Evolutionary conservation across 1,284 basidiomycete genomes (phyloP).

Genomic region (Singerocomus inundabilis): DNA sequence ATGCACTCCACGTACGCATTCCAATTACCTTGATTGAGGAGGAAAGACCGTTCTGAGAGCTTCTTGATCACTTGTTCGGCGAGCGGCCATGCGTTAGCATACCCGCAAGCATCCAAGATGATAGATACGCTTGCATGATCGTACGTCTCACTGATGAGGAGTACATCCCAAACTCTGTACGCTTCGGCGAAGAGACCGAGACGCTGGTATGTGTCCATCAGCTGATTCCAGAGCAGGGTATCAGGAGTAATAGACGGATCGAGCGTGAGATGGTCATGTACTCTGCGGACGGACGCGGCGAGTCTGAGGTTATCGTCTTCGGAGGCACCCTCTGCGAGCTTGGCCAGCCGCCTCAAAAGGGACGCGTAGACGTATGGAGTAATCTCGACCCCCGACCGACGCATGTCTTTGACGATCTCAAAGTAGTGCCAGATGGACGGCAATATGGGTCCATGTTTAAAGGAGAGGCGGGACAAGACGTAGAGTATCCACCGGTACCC

Average conservation of each 20-base stretch:
- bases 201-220: slow-evolving; percentile 89
- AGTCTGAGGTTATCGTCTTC: slow-evolving; percentile 37
- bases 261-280: slow-evolving; percentile 77
- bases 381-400: slow-evolving; percentile 56
- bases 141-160: slow-evolving; percentile 58
- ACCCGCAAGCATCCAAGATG: slow-evolving; percentile 82
- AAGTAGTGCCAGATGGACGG: slow-evolving; percentile 70
- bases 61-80: slow-evolving; percentile 54
- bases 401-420: slow-evolving; percentile 84
- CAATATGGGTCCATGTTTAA: slow-evolving; percentile 39
- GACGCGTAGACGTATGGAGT: slow-evolving; percentile 68
- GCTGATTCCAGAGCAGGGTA: slow-evolving; percentile 75
- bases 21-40: slow-evolving; percentile 66
- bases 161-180: slow-evolving; percentile 78
- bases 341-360: slow-evolving; percentile 58
- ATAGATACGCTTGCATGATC: slow-evolving; percentile 75
- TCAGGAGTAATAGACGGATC: slow-evolving; percentile 78
- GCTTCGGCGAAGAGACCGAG: slow-evolving; percentile 70
- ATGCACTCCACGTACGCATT: slow-evolving; percentile 85
- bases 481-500: slow-evolving; percentile 63
- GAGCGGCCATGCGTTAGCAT: slow-evolving; percentile 48
- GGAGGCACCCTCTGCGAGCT: slow-evolving; percentile 39
- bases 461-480: slow-evolving; percentile 58
- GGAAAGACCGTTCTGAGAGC: slow-evolving; percentile 50
- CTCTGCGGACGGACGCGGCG: slow-evolving; percentile 54